phyloP scores from a whole-genome alignment of 169 alveolate genomes.

The Fabrea salina region DNA sequence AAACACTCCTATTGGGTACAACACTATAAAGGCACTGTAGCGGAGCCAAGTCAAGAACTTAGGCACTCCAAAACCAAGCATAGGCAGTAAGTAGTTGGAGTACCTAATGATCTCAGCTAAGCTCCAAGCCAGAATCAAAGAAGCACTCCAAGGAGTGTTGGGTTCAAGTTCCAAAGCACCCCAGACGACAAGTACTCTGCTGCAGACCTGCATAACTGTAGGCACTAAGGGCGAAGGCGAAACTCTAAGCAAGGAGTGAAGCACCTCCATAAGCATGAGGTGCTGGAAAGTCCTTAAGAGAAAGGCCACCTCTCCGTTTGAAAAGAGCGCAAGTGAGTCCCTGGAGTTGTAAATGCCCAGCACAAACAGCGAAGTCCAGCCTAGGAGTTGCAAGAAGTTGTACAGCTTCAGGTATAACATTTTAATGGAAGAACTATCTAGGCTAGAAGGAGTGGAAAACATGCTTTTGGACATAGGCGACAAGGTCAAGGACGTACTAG shows the following conservation, averaged over 20 bases:
- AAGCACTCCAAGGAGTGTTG: not conserved
- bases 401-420: not conserved
- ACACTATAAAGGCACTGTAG: slow-evolving; percentile 10
- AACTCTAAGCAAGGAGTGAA: not conserved
- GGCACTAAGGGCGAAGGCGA: slow-evolving; percentile 18
- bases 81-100: not conserved
- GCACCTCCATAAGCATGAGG: not conserved
- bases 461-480: not conserved
- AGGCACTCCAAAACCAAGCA: not conserved
- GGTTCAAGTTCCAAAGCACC: slow-evolving; percentile 6
- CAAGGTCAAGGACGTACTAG: not conserved
- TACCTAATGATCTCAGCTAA: slow-evolving; percentile 18
- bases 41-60: not conserved
- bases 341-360: too few species aligned
- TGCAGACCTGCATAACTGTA: not conserved
- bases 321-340: too few species aligned
- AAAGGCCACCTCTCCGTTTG: not conserved
- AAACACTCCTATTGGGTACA: slow-evolving; percentile 1
- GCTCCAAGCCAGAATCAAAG: not conserved
- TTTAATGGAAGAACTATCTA: not conserved
- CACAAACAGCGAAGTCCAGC: too few species aligned
- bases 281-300: not conserved
- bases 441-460: not conserved
- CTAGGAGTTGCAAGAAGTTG: not conserved
- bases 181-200: slow-evolving; percentile 5